phyloP scores from a whole-genome alignment of 441 rosid species.

The Croton setiger region DNA sequence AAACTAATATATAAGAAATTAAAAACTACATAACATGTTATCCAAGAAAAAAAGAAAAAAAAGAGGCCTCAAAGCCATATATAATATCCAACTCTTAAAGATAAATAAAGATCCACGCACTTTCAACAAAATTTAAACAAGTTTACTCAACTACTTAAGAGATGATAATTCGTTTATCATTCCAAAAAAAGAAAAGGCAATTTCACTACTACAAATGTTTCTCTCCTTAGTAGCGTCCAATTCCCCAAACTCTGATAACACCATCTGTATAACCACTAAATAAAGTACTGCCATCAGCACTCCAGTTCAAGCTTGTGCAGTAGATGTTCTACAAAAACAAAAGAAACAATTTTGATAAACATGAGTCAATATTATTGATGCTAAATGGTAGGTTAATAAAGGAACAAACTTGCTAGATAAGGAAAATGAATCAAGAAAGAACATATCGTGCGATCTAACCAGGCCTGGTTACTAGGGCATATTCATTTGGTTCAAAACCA shows the following conservation, averaged over 20 bases:
- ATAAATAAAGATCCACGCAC: constrained; percentile 20
- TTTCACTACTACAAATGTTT: constrained; percentile 6
- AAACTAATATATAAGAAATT: constrained; percentile 1
- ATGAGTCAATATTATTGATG: not conserved
- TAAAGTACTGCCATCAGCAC: constrained; percentile 87
- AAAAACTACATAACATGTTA: constrained; percentile 15
- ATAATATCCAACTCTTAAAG: constrained; percentile 21
- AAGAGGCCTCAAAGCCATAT: constrained; percentile 26
- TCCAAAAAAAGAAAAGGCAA: not conserved
- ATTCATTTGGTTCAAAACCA: not conserved
- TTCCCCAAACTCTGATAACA: constrained; percentile 95
- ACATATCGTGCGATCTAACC: not conserved
- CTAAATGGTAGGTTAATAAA: not conserved
- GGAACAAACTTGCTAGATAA: not conserved
- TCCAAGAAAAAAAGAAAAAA: constrained; percentile 5
- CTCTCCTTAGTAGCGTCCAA: constrained; percentile 67
- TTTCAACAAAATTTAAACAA: constrained; percentile 29
- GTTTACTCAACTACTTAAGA: constrained; percentile 12
- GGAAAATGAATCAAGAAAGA: not conserved
- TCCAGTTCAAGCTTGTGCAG: constrained; percentile 98
- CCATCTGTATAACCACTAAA: constrained; percentile 98
- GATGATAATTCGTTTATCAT: constrained; percentile 10
- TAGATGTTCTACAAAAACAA: constrained; percentile 56
- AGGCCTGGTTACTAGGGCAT: not conserved
- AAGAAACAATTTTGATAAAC: not conserved